Base-by-base conservation (phyloP, 805 yeast genomes). In the Nakazawaea ishiwadae region DNA sequence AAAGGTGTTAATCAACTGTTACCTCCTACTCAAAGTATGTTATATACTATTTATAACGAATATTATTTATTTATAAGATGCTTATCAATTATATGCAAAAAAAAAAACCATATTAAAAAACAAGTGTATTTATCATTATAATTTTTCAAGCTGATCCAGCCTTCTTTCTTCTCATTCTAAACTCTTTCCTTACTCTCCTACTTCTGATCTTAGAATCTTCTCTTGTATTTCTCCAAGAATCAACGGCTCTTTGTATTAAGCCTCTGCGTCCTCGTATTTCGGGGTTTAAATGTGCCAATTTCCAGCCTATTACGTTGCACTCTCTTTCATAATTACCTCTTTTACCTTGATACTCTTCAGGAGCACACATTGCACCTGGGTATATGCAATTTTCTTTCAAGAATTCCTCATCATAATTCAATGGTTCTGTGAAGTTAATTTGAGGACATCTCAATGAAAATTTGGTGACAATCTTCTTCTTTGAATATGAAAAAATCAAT, bases 231-330 rank as follows among this genome's bases (percentile, higher is more conserved):
- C 78, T 59, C 75, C 75, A 73, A 5, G 68, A 58, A 45, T 72
- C 78, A 12, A 73, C 78, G 1, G 78, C 77, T 23, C 77, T 58
- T 48, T 73, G 78, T 12, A 71, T 62, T 12, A 73, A 52, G 1
- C 78, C 78, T 20, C 75, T 58, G 23, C 67, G 66, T 35, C 55
- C 55, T 19, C 68, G 60, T n/a, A 73, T 55, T 17, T 59, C 59
- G 0, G 73, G 69, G 46, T 73, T 73, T 28, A 60, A 53, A 51
- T 54, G 60, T 5, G 69, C 63, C 23, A 73, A 51, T n/a, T 62
- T 59, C 77, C 77, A 71, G 4, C 77, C 78, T 31, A 73, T 61
- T 20, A 58, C 56, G 48, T 73, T 73, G 55, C 79, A 73, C 33
- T 62, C 66, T 28, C 63, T 62, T 48, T 73, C 79, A 49, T 73